Base-by-base conservation (phyloP, 345 rosid genomes). In the Eucalyptus cladocalyx region DNA sequence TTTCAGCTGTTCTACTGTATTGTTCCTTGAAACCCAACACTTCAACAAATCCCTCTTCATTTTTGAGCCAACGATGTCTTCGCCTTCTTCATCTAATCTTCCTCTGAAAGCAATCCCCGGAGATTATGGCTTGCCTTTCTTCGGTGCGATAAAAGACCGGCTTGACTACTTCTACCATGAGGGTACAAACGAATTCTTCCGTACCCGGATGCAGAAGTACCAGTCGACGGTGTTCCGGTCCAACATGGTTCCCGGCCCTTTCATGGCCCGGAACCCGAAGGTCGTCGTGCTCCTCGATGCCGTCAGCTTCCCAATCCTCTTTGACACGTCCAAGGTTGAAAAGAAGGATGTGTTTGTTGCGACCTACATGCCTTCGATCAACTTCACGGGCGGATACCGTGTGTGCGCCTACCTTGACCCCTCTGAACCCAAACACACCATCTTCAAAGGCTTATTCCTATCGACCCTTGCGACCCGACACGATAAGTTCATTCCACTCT, bases 161-260 rank as follows among this genome's bases (percentile, higher is more conserved):
- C 87, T 88, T 28, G 93, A 91, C 90, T 91, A 87, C 88, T 90
- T 91, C 91, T 91, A 90, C 90, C 72, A 62, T 34, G 91, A 90
- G 72, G 93, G 93, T 30, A 88, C 45, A 23, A 86, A 90, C 49
- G 45, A 88, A 67, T 91, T 90, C 91, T 91, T 91, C 90, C 45
- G 69, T 19, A 86, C 90, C 10, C 62, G 90, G 34, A 89, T 89
- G 69, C 45, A 54, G 47, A 87, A 91, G 72, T 85, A 91, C 90
- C 54, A 76, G 30, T 90, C 91, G 26, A 90, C 93, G 26, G 90
- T 91, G 43, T 91, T 88, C 91, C 89, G 91, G 24, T 40, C 90
- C 85, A 91, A 90, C 89, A 83, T 91, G 86, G 90, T 90, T 34
- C 91, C 91, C 2, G 91, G 91, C 19, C 91, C 91, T 23, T 88